Percentiles rank a stretch among this genome's conserved stretches.
Conservation (phyloP, 768 basidiomycete species). For the Cubamyces lactineus region DNA sequence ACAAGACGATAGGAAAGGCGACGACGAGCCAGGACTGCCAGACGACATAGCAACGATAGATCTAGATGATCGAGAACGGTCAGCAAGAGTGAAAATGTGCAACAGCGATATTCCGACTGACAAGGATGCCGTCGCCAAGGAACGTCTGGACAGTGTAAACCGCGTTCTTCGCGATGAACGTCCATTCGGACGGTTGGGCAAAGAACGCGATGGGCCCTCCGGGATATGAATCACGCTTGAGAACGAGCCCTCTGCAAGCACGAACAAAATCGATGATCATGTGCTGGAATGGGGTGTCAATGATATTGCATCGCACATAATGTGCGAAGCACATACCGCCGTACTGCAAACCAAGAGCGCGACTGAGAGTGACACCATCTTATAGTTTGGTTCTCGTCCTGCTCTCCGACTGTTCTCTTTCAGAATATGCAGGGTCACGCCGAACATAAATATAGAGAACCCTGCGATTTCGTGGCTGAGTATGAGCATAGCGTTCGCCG, state of each 20-base stretch:
- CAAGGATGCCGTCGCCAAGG: constrained; percentile 35
- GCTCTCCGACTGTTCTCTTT: neutral
- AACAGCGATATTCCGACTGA: constrained; percentile 4
- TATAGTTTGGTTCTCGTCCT: neutral
- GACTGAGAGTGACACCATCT: constrained; percentile 28
- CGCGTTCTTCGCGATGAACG: constrained; percentile 33
- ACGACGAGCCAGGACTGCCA: constrained; percentile 28
- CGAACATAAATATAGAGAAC: constrained; percentile 42
- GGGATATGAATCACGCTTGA: constrained; percentile 21
- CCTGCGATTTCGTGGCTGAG: constrained; percentile 26
- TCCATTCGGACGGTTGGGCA: constrained; percentile 30
- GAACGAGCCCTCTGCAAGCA: constrained; percentile 30
- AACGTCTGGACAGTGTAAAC: constrained; percentile 35
- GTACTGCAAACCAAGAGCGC: constrained; percentile 37
- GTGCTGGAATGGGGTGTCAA: neutral
- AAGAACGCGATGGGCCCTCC: constrained; percentile 32
- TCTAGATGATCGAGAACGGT: constrained; percentile 10
- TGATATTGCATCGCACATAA: neutral
- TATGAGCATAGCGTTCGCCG: too few relatives aligned
- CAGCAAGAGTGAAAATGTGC: too few relatives aligned
- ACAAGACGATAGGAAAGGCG: constrained; percentile 23
- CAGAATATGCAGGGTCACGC: constrained; percentile 35
- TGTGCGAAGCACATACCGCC: constrained; percentile 22
- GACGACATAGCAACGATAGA: constrained; percentile 33
- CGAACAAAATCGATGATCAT: neutral